Evolutionary conservation across 2,329 filamentous ascomycete species (phyloP), one percentile per base, ranked within the genome.

Genomic region (Rasamsonia emersonii): DNA sequence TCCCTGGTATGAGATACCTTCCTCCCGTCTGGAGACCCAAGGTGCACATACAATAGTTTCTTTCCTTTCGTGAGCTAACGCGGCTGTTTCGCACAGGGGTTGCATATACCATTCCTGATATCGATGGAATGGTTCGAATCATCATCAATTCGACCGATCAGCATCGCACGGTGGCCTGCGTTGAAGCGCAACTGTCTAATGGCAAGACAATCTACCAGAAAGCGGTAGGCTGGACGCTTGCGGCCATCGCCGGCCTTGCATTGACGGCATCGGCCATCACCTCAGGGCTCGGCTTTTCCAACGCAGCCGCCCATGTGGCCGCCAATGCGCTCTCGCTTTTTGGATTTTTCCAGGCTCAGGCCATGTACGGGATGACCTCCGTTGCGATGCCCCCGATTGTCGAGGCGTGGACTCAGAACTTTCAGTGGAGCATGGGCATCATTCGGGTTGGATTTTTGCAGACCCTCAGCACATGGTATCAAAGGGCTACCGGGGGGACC

Each of bases 361-460:
- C 89, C 16, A 86, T 95, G 59, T 70, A 94, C 49, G 88, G 88
- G 42, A 80, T 95, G 62, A 84, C 80, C 33, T 75, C 81, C n/a
- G 81, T 95, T 8, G 69, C 71, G 25, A 73, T 94, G 33, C 89
- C 89, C 8, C 89, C 89, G 0, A 83, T 94, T 39, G 89, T 93
- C 33, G 74, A 83, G 49, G 74, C 88, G 0, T 96, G 89, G 89
- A 94, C 86, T 1, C 88, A 95, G 63, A 89, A 95, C 62, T 95
- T 96, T 65, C 83, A 93, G 55, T 96, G 89, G 89, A 93, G 82
- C 51, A 91, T 96, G 85, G 89, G 89, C 47, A 88, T 96, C 49
- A 93, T 96, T 49, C 75, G 75, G 31, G 71, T 95, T 24, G 70
- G 68, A 9, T 95, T 93, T 58, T 73, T 95, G 64, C 86, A 96